Evolutionary conservation across 345 rosid genomes (phyloP).

Genomic region (Eucalyptus tenuipes): DNA sequence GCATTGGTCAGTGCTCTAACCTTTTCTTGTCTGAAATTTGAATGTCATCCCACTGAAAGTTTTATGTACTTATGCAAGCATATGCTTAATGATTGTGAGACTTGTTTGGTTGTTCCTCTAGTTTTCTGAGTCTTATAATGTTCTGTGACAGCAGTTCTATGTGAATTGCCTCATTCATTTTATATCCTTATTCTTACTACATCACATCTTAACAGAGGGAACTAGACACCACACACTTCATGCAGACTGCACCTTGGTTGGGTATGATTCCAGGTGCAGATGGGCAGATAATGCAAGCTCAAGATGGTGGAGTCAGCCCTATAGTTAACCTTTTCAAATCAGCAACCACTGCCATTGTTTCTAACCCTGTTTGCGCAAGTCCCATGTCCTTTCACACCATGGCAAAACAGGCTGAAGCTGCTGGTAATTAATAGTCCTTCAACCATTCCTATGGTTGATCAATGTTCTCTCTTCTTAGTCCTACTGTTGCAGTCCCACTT

Average conservation of each 20-base stretch:
- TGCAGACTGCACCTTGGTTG: conserved; percentile 97
- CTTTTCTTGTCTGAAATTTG: neutral
- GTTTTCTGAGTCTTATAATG: neutral
- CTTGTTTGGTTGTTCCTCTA: neutral
- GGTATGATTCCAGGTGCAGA: conserved; percentile 77
- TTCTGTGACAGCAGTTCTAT: neutral
- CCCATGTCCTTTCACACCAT: conserved; percentile 81
- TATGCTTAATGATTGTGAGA: neutral
- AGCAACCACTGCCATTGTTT: conserved; percentile 62
- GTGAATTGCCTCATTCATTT: neutral
- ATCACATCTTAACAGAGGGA: conserved; percentile 53
- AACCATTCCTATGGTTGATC: neutral
- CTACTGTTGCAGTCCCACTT: neutral
- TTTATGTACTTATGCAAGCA: neutral
- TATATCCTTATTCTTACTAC: conserved; percentile 3
- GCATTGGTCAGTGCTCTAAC: conserved; percentile 60
- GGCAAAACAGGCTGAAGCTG: conserved; percentile 99
- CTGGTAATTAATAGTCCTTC: conserved; percentile 33
- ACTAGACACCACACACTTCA: conserved; percentile 70
- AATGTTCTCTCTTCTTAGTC: neutral
- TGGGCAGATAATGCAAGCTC: conserved; percentile 76
- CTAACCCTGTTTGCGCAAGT: conserved; percentile 63
- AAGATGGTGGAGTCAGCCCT: conserved; percentile 84
- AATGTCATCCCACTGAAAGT: neutral
- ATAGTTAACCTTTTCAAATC: conserved; percentile 82